Percentiles rank a stretch among this genome's conserved stretches.
Conservation (phyloP, 805 yeast species). For the Myxozyma sirexii region DNA sequence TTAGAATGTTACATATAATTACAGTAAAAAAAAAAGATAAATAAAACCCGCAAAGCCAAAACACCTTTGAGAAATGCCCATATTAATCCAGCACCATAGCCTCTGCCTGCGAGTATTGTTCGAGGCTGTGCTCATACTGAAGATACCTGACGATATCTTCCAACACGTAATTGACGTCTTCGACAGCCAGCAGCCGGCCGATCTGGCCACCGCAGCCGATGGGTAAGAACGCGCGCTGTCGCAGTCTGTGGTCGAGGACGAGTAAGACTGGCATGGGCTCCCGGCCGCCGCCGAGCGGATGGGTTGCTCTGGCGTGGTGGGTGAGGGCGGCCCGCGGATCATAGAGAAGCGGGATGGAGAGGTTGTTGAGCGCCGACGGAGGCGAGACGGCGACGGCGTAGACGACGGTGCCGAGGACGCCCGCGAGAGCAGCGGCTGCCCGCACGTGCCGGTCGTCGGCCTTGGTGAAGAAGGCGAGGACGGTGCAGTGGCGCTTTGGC, state of each 20-base stretch:
- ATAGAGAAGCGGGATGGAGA: conserved; percentile 16
- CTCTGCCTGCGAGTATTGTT: not conserved
- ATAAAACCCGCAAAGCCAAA: too few relatives aligned
- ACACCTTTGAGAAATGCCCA: conserved; percentile 4
- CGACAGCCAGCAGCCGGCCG: conserved; percentile 22
- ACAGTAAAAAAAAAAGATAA: too few relatives aligned
- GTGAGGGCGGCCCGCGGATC: conserved; percentile 27
- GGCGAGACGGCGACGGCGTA: conserved; percentile 20
- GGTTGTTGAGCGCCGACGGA: conserved; percentile 15
- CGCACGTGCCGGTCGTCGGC: conserved; percentile 10
- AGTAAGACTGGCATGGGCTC: conserved; percentile 27
- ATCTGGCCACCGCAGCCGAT: conserved; percentile 26
- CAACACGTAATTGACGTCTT: conserved; percentile 12
- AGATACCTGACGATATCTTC: conserved; percentile 19
- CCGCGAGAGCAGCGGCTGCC: not conserved
- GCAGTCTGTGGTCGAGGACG: conserved; percentile 19
- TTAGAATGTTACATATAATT: too few relatives aligned
- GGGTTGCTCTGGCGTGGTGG: conserved; percentile 28
- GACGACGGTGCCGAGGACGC: conserved; percentile 14
- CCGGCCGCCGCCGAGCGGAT: conserved; percentile 33
- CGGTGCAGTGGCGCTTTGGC: conserved; percentile 4
- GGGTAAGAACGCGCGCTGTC: conserved; percentile 25
- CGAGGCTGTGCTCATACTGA: conserved; percentile 12
- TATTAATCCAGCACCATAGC: not conserved
- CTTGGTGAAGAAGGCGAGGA: conserved; percentile 6